phyloP scores from a whole-genome alignment of 768 basidiomycete species.

The Pleurotus platypus region DNA sequence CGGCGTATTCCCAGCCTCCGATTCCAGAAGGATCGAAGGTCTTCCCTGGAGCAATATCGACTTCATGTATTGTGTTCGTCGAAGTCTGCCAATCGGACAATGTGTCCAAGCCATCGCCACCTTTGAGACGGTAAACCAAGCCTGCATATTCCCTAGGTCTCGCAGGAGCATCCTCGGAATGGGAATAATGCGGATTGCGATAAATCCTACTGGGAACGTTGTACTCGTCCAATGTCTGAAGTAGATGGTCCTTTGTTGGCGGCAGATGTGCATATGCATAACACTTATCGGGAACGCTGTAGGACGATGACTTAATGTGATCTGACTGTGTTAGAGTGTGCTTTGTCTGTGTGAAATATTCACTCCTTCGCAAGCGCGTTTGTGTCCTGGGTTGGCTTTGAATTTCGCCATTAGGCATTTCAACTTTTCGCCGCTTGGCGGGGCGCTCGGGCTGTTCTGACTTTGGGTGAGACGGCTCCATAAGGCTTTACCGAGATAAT shows the following conservation, averaged over 20 bases:
- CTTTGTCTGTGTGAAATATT: no score
- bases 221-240: slow-evolving; percentile 38
- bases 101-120: slow-evolving; percentile 50
- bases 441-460: neutral
- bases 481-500: no score
- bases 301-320: neutral
- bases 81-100: slow-evolving; percentile 57
- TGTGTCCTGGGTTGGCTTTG: neutral
- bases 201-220: slow-evolving; percentile 63
- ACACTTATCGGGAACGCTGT: slow-evolving; percentile 26
- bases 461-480: no score
- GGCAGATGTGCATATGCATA: slow-evolving; percentile 49
- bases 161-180: slow-evolving; percentile 62
- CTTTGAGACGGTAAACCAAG: slow-evolving; percentile 65
- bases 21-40: slow-evolving; percentile 27
- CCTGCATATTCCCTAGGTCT: slow-evolving; percentile 78
- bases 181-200: slow-evolving; percentile 78
- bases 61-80: neutral
- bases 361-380: no score
- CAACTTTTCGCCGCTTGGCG: neutral
- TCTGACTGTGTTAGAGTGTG: no score
- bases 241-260: slow-evolving; percentile 46
- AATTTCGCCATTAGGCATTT: neutral
- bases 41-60: neutral
- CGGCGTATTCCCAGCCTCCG: slow-evolving; percentile 80